phyloP scores from a whole-genome alignment of 139 green algal genomes.

The Ulvella scutata region DNA sequence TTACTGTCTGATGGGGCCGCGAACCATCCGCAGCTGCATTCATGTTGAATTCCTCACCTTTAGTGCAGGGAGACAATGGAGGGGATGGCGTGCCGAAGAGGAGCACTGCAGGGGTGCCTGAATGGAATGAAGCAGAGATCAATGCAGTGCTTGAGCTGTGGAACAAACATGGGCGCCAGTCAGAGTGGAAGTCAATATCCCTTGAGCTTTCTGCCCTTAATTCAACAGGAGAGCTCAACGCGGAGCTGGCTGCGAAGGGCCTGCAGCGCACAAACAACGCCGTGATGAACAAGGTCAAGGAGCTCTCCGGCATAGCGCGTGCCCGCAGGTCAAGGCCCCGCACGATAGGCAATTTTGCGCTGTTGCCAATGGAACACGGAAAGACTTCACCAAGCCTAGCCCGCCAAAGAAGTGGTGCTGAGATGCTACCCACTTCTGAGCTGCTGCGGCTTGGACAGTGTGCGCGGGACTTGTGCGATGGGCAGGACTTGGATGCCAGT shows the following conservation, averaged over 20 bases:
- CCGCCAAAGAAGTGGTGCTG: not conserved
- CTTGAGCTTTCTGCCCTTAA: slow-evolving; percentile 1
- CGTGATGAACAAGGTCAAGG: slow-evolving; percentile 2
- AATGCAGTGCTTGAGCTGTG: not conserved
- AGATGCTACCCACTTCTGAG: too few species aligned
- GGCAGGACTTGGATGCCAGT: too few species aligned
- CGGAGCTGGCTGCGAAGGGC: not conserved
- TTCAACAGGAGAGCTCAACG: not conserved
- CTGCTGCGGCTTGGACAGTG: not conserved
- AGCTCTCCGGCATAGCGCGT: not conserved
- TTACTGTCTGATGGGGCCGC: too few species aligned
- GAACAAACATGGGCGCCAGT: not conserved
- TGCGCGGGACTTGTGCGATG: not conserved
- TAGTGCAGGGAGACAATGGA: too few species aligned
- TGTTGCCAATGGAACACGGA: not conserved
- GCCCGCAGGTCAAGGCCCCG: not conserved
- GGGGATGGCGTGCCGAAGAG: not conserved
- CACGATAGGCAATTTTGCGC: not conserved
- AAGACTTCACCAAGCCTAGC: not conserved
- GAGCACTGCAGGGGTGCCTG: not conserved
- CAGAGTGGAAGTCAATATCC: slow-evolving; percentile 2
- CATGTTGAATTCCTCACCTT: too few species aligned
- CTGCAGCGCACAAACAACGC: slow-evolving; percentile 1
- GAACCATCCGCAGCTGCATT: too few species aligned
- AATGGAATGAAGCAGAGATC: slow-evolving; percentile 4